Evolutionary conservation across 2,329 filamentous ascomycete genomes (phyloP).

Genomic region (Diaporthe caulivora): DNA sequence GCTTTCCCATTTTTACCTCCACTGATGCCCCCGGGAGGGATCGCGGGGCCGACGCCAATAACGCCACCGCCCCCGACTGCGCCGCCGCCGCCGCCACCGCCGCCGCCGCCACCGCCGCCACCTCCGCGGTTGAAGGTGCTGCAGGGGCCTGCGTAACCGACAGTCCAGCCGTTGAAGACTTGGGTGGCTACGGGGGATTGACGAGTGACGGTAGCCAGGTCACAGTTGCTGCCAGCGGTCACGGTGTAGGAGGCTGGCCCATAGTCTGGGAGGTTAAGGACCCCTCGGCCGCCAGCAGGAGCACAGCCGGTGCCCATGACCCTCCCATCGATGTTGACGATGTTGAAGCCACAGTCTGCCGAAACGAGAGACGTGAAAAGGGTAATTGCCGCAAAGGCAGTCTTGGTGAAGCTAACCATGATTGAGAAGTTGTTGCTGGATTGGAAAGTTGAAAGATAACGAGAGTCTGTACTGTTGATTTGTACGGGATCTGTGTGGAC

Average conservation of each 20-base stretch:
- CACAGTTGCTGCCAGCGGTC: neutral
- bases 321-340: neutral
- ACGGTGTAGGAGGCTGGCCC: neutral
- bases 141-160: neutral
- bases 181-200: neutral
- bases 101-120: neutral
- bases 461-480: neutral
- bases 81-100: neutral
- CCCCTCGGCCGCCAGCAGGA: neutral
- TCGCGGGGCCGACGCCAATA: neutral
- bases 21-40: neutral
- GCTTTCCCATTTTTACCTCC: neutral
- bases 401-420: constrained; percentile 7
- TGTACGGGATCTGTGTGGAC: neutral
- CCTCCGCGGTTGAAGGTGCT: no score
- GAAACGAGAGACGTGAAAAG: constrained; percentile 8
- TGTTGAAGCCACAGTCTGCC: constrained; percentile 8
- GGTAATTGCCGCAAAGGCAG: constrained; percentile 1
- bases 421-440: neutral
- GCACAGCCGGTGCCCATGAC: constrained; percentile 15
- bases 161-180: constrained; percentile 1
- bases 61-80: neutral
- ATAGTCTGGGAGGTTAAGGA: neutral
- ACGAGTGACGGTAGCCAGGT: neutral
- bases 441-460: neutral